A percentile compares a stretch with the other conserved stretches of the same genome.
Conservation (phyloP, 2,329 filamentous ascomycete genomes). For the Aureobasidium sp. region DNA sequence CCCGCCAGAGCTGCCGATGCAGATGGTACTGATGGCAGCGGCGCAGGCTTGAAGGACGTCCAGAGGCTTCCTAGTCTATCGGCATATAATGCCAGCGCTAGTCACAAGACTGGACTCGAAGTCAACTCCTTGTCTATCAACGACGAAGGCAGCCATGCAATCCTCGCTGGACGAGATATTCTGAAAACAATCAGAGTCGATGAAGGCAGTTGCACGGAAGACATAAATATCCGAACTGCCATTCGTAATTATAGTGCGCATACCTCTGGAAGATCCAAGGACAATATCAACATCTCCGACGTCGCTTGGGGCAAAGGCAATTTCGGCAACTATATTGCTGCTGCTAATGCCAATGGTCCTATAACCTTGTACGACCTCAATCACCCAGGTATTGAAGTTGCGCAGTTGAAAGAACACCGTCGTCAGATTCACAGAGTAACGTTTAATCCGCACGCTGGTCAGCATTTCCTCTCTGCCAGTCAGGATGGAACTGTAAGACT, state of each 20-base stretch:
- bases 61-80: constrained; percentile 17
- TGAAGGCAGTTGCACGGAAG: constrained; percentile 51
- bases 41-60: constrained; percentile 19
- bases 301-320: constrained; percentile 61
- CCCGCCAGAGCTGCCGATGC: constrained; percentile 42
- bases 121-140: constrained; percentile 59
- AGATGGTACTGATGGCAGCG: constrained; percentile 31
- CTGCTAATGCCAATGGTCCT: constrained; percentile 58
- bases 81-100: constrained; percentile 45
- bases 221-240: constrained; percentile 56
- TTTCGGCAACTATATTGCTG: constrained; percentile 54
- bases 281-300: constrained; percentile 56
- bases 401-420: constrained; percentile 56
- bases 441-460: constrained; percentile 56
- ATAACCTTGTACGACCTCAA: constrained; percentile 60
- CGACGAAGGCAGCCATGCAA: constrained; percentile 54
- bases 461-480: constrained; percentile 56
- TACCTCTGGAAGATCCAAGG: constrained; percentile 23
- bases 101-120: constrained; percentile 57
- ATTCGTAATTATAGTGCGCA: constrained; percentile 42
- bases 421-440: constrained; percentile 60
- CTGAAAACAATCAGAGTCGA: constrained; percentile 57
- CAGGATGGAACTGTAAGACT: constrained; percentile 58
- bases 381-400: constrained; percentile 53
- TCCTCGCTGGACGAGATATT: constrained; percentile 59